Evolutionary conservation across 140 eudicot species (phyloP).

Genomic region (Oenanthe javanica): DNA sequence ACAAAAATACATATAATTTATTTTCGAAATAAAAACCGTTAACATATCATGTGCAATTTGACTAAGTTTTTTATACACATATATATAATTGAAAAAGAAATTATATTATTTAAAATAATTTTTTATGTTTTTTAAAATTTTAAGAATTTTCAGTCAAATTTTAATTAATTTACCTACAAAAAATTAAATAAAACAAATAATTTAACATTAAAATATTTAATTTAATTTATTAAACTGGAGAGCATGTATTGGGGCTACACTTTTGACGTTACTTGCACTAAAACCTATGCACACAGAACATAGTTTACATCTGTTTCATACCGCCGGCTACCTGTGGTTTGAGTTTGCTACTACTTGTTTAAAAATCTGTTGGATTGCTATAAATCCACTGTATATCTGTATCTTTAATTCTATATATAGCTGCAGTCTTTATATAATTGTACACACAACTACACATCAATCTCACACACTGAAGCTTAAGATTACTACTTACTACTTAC

Average conservation of each 20-base stretch:
- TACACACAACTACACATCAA: not conserved
- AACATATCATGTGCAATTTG: too few species aligned
- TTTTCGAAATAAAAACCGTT: too few species aligned
- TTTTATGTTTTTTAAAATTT: too few species aligned
- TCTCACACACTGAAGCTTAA: not conserved
- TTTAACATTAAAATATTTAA: too few species aligned
- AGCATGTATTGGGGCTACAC: not conserved
- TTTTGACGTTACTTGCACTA: not conserved
- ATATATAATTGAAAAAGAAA: too few species aligned
- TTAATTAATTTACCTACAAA: too few species aligned
- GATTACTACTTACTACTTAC: not conserved
- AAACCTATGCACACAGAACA: not conserved
- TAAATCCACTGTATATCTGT: not conserved
- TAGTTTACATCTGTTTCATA: not conserved
- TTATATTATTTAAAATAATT: too few species aligned
- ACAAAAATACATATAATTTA: too few species aligned
- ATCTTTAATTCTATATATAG: not conserved
- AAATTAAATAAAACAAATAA: too few species aligned
- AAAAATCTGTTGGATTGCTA: not conserved
- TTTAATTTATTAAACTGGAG: too few species aligned
- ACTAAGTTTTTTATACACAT: too few species aligned
- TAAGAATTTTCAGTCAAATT: too few species aligned
- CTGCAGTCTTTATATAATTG: not conserved
- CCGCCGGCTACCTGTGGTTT: slow-evolving; percentile 4
- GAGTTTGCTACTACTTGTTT: not conserved